Base-by-base conservation (phyloP, 2,329 filamentous ascomycete species). In the Penicillium sp. region DNA sequence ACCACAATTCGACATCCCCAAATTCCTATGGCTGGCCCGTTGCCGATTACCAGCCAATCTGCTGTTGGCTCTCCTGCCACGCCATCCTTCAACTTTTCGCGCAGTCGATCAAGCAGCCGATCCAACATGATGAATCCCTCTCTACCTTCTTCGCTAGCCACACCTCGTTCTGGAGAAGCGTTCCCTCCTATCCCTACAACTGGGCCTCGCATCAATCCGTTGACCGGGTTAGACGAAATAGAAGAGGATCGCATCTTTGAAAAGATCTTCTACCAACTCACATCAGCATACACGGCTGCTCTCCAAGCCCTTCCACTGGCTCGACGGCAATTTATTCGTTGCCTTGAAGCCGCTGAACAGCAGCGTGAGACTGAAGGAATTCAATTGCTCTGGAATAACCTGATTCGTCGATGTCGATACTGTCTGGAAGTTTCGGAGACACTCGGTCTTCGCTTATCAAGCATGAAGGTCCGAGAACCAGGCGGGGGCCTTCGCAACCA, bases 191-290 rank as follows among this genome's bases (percentile, higher is more conserved):
- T 70, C 62, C 66, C 76, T 51, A 71, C 75, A 26, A 76, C 71
- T 23, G 70, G 78, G 49, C 75, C 77, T 28, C 77, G 81, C 39
- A 79, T 80, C 41, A 79, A 78, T 43, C 74, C 77, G 7, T 69
- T 83, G 42, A 80, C 76, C 9, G 88, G 90, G 46, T 83, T 86
- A 45, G 81, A 83, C 43, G 81, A 83, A 51, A 82, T 81, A 2
- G 88, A 90, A 58, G 90, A 95, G 57, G 90, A 95, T 62, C 81
- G 83, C 15, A 81, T 86, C 26, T 96, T 96, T 60, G 92, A 95
- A 57, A 84, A 80, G 56, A 90, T 96, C 21, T 95, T 89, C 74
- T 68, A 90, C 31, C 87, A 88, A 42, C 77, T 96, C 23, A 85
- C 86, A 42, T 82, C 81, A 49, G 88, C 90, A 0, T 86, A 88